Percentiles rank a stretch among this genome's conserved stretches.
phyloP scores from a whole-genome alignment of 192 early-diverging fungal genomes.

The Linnemannia exigua region DNA sequence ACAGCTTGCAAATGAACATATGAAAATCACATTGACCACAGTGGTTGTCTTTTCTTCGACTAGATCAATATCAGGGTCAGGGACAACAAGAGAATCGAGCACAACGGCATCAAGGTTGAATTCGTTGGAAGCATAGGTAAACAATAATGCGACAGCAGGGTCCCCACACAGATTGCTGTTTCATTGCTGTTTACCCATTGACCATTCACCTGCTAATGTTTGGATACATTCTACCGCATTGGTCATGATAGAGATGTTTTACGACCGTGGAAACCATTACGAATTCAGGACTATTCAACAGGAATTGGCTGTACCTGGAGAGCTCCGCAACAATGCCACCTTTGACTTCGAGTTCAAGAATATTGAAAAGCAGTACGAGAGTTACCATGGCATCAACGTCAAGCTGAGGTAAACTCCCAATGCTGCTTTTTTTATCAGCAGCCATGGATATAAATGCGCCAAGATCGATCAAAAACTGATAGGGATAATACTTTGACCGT shows the following conservation, averaged over 20 bases:
- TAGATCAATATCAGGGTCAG: slow-evolving; percentile 82
- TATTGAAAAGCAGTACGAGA: slow-evolving; percentile 99
- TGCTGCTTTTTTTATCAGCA: not conserved
- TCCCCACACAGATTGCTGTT: not conserved
- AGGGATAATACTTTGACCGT: not conserved
- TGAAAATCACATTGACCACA: not conserved
- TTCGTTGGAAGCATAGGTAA: slow-evolving; percentile 98
- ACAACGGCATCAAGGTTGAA: slow-evolving; percentile 98
- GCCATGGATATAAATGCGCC: not conserved
- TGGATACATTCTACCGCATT: not conserved
- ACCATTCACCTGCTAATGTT: no score
- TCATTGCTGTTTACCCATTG: not conserved
- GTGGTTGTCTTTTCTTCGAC: not conserved
- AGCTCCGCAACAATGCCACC: slow-evolving; percentile 82
- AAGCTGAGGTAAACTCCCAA: slow-evolving; percentile 77
- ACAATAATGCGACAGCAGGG: not conserved
- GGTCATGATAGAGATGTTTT: slow-evolving; percentile 83
- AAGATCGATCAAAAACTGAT: not conserved
- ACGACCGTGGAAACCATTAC: slow-evolving; percentile 95
- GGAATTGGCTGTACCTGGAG: slow-evolving; percentile 95
- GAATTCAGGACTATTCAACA: slow-evolving; percentile 95
- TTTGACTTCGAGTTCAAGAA: slow-evolving; percentile 99
- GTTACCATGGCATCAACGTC: slow-evolving; percentile 98
- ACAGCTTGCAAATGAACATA: not conserved
- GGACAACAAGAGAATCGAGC: slow-evolving; percentile 97